Conservation (phyloP, 2,329 filamentous ascomycete species). For the Xylariaceae sp. region DNA sequence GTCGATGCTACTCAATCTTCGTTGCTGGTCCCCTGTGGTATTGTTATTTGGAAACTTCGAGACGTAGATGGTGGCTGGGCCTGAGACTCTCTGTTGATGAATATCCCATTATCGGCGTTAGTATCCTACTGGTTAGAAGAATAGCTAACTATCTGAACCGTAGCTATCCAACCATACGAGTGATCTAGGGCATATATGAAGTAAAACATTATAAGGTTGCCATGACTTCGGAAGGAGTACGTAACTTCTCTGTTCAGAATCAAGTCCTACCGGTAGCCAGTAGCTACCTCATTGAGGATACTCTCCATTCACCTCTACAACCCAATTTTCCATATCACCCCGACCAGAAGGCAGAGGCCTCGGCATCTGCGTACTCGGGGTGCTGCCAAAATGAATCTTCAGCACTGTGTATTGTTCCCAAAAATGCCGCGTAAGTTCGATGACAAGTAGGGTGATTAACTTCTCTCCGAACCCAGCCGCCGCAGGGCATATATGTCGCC, state of each 20-base stretch:
- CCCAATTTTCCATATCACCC: conserved; percentile 32
- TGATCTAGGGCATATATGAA: too few species aligned
- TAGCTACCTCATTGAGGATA: neutral
- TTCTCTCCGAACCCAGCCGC: conserved; percentile 30
- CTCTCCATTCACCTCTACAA: conserved; percentile 5
- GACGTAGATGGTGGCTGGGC: too few species aligned
- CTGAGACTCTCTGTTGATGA: too few species aligned
- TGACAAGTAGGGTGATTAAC: conserved; percentile 30
- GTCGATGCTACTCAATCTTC: neutral
- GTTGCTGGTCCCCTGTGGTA: neutral
- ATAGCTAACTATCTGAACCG: too few species aligned
- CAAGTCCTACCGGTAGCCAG: neutral
- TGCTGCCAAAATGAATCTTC: conserved; percentile 15
- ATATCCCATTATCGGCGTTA: neutral
- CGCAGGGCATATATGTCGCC: conserved; percentile 31
- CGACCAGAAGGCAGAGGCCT: conserved; percentile 28
- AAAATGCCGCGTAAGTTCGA: conserved; percentile 25
- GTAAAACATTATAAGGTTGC: too few species aligned
- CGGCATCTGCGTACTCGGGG: neutral
- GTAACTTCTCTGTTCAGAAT: too few species aligned
- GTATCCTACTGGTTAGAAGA: neutral
- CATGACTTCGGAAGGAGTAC: too few species aligned
- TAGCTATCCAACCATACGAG: too few species aligned
- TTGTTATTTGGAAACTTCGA: too few species aligned
- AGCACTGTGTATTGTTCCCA: conserved; percentile 10